Conservation (phyloP, 1,284 basidiomycete species). For the Rugosomyces carneus region DNA sequence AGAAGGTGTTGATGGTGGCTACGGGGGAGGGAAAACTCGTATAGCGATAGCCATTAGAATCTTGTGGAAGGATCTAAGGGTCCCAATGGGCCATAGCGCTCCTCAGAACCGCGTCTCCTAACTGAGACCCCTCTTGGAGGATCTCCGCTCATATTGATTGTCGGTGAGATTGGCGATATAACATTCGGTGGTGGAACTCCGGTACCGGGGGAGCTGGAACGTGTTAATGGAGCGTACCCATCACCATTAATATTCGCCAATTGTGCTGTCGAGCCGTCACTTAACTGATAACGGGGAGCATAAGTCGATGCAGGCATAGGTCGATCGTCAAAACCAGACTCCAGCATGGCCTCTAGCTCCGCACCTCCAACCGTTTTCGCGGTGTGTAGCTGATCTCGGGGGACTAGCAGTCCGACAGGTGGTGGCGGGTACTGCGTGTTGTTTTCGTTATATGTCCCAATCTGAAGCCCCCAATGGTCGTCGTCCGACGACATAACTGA, state of each 20-base stretch:
- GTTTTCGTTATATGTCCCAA: constrained; percentile 86
- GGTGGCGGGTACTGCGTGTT: constrained; percentile 75
- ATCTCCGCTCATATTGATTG: constrained; percentile 23
- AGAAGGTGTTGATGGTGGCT: constrained; percentile 12
- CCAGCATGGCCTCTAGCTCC: constrained; percentile 86
- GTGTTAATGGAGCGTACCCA: constrained; percentile 52
- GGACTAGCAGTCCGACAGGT: constrained; percentile 60
- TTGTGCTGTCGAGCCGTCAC: constrained; percentile 45
- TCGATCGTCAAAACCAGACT: constrained; percentile 78
- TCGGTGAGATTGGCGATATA: constrained; percentile 45
- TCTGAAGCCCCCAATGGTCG: constrained; percentile 87
- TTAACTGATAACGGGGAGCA: constrained; percentile 54
- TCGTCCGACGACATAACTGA: constrained; percentile 87
- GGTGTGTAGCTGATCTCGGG: constrained; percentile 38
- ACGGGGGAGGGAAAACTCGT: constrained; percentile 7
- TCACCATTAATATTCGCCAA: constrained; percentile 35
- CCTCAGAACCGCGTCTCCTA: constrained; percentile 34
- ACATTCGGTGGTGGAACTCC: constrained; percentile 27
- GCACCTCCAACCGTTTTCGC: constrained; percentile 65
- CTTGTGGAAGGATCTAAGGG: constrained; percentile 61
- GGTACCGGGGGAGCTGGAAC: constrained; percentile 39
- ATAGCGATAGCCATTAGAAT: constrained; percentile 31
- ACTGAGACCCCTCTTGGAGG: constrained; percentile 22
- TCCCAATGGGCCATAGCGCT: constrained; percentile 70
- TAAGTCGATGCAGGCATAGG: constrained; percentile 36